phyloP scores from a whole-genome alignment of 1,139 yeast genomes.

The Meyerozyma smithsonii region DNA sequence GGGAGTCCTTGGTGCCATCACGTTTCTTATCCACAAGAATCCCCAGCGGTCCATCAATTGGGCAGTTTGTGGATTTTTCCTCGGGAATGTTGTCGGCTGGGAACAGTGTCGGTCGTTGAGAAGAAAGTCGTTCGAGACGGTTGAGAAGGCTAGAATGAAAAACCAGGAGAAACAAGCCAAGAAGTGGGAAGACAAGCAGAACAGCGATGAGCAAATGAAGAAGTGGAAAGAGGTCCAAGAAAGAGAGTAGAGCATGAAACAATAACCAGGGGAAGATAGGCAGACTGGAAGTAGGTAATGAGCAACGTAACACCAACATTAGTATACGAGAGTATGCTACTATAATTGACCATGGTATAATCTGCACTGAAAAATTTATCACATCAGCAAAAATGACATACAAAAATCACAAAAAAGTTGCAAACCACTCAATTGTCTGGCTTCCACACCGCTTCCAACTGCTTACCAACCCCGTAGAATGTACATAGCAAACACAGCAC shows the following conservation, averaged over 20 bases:
- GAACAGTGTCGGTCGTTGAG: slow-evolving; percentile 82
- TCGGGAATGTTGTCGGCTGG: slow-evolving; percentile 86
- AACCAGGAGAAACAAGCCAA: slow-evolving; percentile 31
- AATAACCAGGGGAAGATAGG: background rate
- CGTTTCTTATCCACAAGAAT: slow-evolving; percentile 64
- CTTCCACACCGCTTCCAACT: no score
- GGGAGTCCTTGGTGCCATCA: slow-evolving; percentile 71
- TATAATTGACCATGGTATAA: no score
- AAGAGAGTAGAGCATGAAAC: background rate
- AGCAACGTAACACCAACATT: no score
- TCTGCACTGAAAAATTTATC: no score
- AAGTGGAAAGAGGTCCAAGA: slow-evolving; percentile 8
- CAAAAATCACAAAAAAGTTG: no score
- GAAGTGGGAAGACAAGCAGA: slow-evolving; percentile 5
- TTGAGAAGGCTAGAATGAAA: slow-evolving; percentile 54
- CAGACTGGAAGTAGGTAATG: no score
- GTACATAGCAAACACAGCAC: no score
- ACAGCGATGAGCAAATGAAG: slow-evolving; percentile 9
- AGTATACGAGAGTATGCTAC: no score
- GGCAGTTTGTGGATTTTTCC: slow-evolving; percentile 74
- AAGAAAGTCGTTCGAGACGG: slow-evolving; percentile 55
- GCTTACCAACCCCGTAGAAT: no score
- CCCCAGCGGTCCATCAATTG: slow-evolving; percentile 66
- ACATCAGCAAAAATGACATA: no score
- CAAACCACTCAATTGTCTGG: no score